A percentile compares a stretch with the other conserved stretches of the same genome.
Evolutionary conservation across 768 basidiomycete species (phyloP).

Genomic region (Lentinula aciculospora): DNA sequence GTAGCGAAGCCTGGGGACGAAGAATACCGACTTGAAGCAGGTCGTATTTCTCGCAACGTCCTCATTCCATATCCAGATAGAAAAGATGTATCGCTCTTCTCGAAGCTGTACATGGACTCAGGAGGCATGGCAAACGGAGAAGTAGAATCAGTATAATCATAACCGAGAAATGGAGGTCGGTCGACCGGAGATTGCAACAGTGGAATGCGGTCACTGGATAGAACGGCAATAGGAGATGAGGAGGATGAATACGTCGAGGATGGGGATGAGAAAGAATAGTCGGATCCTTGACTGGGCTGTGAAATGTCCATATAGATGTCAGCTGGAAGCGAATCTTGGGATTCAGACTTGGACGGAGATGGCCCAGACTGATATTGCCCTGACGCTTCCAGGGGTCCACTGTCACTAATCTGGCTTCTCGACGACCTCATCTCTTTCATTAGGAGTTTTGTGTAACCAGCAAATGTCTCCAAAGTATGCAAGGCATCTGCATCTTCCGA

Average conservation of each 20-base stretch:
- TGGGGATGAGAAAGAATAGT: not conserved
- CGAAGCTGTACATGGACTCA: not conserved
- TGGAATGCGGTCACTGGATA: not conserved
- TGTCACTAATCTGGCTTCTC: not conserved
- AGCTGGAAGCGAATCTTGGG: not conserved
- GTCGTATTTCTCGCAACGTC: not conserved
- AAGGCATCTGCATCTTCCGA: not conserved
- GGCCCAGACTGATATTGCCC: not conserved
- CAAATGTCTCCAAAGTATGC: not conserved
- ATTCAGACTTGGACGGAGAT: not conserved
- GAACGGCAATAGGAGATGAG: not conserved
- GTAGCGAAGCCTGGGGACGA: not conserved
- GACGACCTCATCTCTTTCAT: not conserved
- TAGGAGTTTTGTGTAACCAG: not conserved
- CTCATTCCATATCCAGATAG: not conserved
- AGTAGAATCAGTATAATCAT: not conserved
- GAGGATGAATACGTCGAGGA: not conserved
- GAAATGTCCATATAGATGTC: not conserved
- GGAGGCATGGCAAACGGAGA: not conserved
- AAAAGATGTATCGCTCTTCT: not conserved
- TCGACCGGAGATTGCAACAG: not conserved
- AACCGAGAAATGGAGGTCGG: not conserved
- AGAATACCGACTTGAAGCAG: not conserved
- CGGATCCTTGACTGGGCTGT: not conserved
- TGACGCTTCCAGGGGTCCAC: not conserved